Evolutionary conservation across 352 stramenopile genomes (phyloP), one percentile per base, ranked within the genome.

Genomic region (Globisporangium spinosum): DNA sequence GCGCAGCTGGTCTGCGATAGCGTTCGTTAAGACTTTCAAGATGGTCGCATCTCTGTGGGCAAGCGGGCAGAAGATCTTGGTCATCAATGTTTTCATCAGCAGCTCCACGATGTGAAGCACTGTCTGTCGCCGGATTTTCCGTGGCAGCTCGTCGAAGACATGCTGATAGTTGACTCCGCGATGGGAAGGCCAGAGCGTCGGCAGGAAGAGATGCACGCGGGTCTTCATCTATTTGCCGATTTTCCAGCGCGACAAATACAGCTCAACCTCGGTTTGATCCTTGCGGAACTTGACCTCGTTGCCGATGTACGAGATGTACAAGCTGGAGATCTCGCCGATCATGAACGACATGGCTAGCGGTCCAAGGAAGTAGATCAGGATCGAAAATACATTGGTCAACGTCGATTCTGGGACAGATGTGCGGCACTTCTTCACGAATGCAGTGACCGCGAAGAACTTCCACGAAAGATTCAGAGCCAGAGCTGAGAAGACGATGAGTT

Each of bases 221-320:
- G 71, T 38, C 2, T 77, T 77, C 29, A 92, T 70, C n/a, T 40
- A 3, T 0, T 35, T 2, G 15, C 74, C 82, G 7, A 90, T 54
- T 32, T 80, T 83, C 74, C 77, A 84, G 13, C 79, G 74, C 0
- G 75, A 72, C 12, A 92, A 66, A 20, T 76, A 89, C 13, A 76
- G 56, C 63, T 90, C 78, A 0, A 85, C 58, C 0, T 79, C 75
- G 45, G 89, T 89, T 32, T 89, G 76, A 43, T 91, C 72, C 51
- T 89, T 90, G 22, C 78, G 81, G 60, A 89, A 91, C 15, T 78
- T 73, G 17, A 91, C 74, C 62, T 90, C 75, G 51, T 90, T 85
- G 10, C 76, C 69, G 25, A 89, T 91, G 22, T 72, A 84, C 9
- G 79, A 90, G 51, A 91, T 88, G 69, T 87, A 90, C 35, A 91